These are phyloP conservation scores for Elsinoe necatrix DNA, from an alignment of 2,329 filamentous ascomycete genomes.

Conservation along the genomic window DNA sequence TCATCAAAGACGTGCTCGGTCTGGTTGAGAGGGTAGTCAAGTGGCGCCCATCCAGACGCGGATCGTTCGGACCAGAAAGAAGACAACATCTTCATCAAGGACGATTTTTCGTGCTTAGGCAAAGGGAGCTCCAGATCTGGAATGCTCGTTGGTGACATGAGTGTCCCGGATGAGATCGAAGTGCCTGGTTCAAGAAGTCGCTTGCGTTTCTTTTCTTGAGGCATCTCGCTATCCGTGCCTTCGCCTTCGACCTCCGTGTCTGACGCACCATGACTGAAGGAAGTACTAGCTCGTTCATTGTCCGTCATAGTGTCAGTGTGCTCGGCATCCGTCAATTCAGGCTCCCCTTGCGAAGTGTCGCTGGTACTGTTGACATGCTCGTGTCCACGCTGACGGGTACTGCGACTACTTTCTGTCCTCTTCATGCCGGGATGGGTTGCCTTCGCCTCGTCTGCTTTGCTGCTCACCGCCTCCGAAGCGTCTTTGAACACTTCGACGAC, in stretches of 20 bases:
- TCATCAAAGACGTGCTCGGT: conserved; percentile 96
- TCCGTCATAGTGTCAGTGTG: conserved; percentile 24
- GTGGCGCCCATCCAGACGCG: conserved; percentile 81
- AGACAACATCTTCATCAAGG: conserved; percentile 87
- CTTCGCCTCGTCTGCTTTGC: conserved; percentile 17
- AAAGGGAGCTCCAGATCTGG: conserved; percentile 62
- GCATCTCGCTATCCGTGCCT: conserved; percentile 61
- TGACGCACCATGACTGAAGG: conserved; percentile 30
- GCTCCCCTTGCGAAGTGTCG: conserved; percentile 10
- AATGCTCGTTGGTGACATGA: conserved; percentile 41
- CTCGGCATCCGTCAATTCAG: conserved; percentile 7
- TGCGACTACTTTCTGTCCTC: not conserved
- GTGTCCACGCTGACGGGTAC: not conserved
- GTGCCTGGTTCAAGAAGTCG: conserved; percentile 37
- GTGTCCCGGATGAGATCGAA: conserved; percentile 46
- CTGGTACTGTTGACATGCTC: conserved; percentile 15
- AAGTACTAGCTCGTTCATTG: conserved; percentile 21
- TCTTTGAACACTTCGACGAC: conserved; percentile 95
- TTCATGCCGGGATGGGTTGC: not conserved
- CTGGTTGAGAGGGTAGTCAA: conserved; percentile 77
- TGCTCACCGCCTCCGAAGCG: conserved; percentile 73
- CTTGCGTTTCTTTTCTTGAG: conserved; percentile 57
- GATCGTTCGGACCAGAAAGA: conserved; percentile 99
- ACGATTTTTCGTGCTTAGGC: conserved; percentile 86
- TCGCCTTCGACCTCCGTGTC: conserved; percentile 45